Conservation (phyloP, 306 rosid genomes). For the Herpetospermum pedunculosum region DNA sequence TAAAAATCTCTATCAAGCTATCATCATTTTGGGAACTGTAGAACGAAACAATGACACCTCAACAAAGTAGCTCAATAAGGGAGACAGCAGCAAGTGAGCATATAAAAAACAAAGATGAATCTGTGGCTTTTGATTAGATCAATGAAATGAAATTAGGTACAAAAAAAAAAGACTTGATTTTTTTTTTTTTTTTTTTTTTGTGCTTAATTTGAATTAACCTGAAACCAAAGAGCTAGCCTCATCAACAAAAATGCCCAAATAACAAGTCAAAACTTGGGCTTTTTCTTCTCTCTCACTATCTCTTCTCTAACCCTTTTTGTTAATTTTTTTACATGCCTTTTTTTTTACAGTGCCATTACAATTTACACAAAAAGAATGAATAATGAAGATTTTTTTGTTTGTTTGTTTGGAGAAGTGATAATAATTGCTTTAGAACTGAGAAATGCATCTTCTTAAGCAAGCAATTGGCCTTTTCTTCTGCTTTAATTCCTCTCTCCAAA, state of each 20-base stretch:
- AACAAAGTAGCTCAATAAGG: neutral
- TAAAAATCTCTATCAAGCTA: neutral
- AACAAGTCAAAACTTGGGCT: slow-evolving; percentile 11
- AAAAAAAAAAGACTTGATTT: too few relatives aligned
- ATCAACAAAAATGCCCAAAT: slow-evolving; percentile 9
- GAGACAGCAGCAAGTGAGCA: slow-evolving; percentile 10
- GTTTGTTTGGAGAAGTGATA: neutral
- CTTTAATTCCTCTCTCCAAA: slow-evolving; percentile 64
- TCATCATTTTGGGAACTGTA: neutral
- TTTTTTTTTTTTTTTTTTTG: too few relatives aligned
- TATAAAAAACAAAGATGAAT: neutral
- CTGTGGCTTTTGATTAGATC: slow-evolving; percentile 2
- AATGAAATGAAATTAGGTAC: slow-evolving; percentile 3
- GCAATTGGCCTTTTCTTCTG: slow-evolving; percentile 42
- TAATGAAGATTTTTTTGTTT: neutral
- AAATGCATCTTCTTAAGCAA: slow-evolving; percentile 74
- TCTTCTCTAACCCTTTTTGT: neutral
- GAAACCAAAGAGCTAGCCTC: neutral
- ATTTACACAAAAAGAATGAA: slow-evolving; percentile 5
- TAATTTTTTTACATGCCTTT: neutral
- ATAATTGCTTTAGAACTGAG: slow-evolving; percentile 48
- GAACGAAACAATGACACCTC: slow-evolving; percentile 9
- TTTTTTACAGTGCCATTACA: slow-evolving; percentile 6
- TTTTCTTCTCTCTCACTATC: neutral
- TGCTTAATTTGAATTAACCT: neutral